A percentile compares a stretch with the other conserved stretches of the same genome.
Conservation (phyloP, 164 flowering plant species). For the Stephania japonica region DNA sequence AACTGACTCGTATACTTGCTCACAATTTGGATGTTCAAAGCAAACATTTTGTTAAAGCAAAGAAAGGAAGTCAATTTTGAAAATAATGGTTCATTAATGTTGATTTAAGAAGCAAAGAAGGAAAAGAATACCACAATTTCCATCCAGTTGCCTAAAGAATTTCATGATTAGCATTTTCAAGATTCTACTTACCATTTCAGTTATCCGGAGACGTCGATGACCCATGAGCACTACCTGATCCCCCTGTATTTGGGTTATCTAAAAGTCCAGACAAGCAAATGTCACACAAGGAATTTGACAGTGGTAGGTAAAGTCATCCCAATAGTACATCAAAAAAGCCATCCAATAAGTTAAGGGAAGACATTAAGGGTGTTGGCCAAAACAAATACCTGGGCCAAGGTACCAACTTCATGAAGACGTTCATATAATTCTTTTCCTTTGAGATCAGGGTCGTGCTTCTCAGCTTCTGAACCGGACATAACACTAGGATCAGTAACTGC, state of each 20-base stretch:
- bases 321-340: neutral
- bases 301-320: neutral
- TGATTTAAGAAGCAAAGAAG: neutral
- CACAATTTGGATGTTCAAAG: neutral
- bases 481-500: constrained; percentile 50
- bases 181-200: constrained; percentile 74
- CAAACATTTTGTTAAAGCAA: neutral
- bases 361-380: neutral
- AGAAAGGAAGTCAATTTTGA: neutral
- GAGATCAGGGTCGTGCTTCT: constrained; percentile 53
- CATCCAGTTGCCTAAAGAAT: neutral
- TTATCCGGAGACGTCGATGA: constrained; percentile 81
- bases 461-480: constrained; percentile 51
- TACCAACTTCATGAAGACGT: constrained; percentile 96
- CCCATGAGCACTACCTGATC: constrained; percentile 90
- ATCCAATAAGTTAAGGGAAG: neutral
- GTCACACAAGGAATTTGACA: neutral
- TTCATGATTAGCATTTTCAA: neutral
- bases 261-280: constrained; percentile 8
- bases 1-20: too few relatives aligned
- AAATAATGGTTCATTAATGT: neutral
- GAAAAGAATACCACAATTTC: neutral
- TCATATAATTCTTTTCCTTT: constrained; percentile 80
- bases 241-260: constrained; percentile 90
- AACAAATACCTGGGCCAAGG: constrained; percentile 77